Evolutionary conservation across 306 rosid species (phyloP).

Genomic region (Sesbania bispinosa): DNA sequence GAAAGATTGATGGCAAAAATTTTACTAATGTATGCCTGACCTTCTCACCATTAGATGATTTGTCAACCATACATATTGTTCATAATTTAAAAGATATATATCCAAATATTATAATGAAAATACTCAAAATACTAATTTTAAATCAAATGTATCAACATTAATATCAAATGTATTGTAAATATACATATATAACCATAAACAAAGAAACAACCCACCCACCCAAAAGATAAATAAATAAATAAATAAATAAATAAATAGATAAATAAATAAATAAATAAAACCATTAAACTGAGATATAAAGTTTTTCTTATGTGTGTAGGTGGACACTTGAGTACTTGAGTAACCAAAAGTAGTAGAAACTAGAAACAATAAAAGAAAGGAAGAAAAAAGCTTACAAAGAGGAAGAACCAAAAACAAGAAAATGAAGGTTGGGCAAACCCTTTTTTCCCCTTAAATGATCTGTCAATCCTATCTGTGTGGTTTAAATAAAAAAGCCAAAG

Average conservation of each 20-base stretch:
- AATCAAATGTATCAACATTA: too few relatives aligned
- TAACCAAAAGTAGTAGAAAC: too few relatives aligned
- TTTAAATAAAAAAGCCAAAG: background rate
- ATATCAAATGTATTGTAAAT: too few relatives aligned
- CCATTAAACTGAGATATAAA: background rate
- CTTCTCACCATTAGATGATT: background rate
- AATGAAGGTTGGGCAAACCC: background rate
- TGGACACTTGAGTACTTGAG: background rate
- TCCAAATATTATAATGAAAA: background rate
- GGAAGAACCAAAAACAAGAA: background rate
- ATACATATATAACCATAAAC: too few relatives aligned
- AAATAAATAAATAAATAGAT: too few relatives aligned
- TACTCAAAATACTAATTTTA: too few relatives aligned
- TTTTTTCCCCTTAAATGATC: background rate
- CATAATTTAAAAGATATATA: too few relatives aligned
- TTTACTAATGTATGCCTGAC: background rate
- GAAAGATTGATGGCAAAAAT: background rate
- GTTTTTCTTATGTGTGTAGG: background rate
- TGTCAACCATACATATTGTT: background rate
- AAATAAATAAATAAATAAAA: too few relatives aligned
- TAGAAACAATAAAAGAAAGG: background rate
- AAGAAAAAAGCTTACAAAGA: background rate
- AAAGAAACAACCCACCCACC: too few relatives aligned
- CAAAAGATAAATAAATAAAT: too few relatives aligned
- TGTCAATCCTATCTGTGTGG: background rate